Evolutionary conservation across 1,284 basidiomycete genomes (phyloP), one percentile per base, ranked within the genome.

Genomic region (Cutaneotrichosporon sp.): DNA sequence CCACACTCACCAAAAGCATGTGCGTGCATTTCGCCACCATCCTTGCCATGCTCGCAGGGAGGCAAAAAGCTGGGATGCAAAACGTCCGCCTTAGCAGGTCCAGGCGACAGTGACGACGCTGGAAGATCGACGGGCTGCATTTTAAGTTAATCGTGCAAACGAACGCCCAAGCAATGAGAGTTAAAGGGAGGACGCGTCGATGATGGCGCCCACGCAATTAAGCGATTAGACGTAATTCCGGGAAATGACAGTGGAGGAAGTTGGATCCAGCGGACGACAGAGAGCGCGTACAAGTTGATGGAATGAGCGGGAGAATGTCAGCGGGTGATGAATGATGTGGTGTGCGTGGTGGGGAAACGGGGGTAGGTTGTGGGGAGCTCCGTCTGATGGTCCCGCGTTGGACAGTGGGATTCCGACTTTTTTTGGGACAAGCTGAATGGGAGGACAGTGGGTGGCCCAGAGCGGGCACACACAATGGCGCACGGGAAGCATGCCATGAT

Each of bases 1-100:
- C 17, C 6, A 37, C 16, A 65, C 69, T 55, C 46, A 73, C 71
- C 71, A 55, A 71, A 66, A 29, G 71, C 71, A 39, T 73, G 71
- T 12, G 68, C 63, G 60, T 73, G 71, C 66, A 70, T 66, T 34
- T 72, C 71, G 22, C 68, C 68, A 27, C 62, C 64, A 19, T 62
- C 59, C 32, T 56, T 51, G 27, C 57, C 61, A 46, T 71, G 70
- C 52, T 71, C 63, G 55, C 71, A 73, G 32, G 68, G 65, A 2
- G 69, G 67, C 3, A 71, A 54, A 54, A 73, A 70, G 34, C 65
- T 63, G n/a, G 68, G 68, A 31, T 70, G 66, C 8, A 68, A 42
- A n/a, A 68, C 47, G 42, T 67, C 65, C 42, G 63, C 59, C 57
- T 64, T 66, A 24, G 51, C 17, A 26, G 37, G 24, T 16, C 42